phyloP scores from a whole-genome alignment of 1,284 basidiomycete species.

The Apiotrichum montevideense region DNA sequence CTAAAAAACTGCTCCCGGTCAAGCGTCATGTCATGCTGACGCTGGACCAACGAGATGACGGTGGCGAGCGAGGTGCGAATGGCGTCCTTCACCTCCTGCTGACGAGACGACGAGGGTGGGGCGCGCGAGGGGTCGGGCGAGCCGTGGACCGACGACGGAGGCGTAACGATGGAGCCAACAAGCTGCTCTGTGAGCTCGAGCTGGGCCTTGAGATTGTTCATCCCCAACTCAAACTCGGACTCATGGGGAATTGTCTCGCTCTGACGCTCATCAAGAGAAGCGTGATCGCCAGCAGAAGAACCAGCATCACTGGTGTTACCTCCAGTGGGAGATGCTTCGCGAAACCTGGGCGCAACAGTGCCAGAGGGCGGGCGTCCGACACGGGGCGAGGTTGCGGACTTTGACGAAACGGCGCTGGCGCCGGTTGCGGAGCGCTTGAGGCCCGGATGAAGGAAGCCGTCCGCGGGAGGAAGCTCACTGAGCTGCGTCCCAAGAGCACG shows the following conservation, averaged over 20 bases:
- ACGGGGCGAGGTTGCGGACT: not conserved
- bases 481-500: constrained; percentile 14
- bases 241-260: constrained; percentile 58
- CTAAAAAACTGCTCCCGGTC: constrained; percentile 80
- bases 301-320: constrained; percentile 20
- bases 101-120: constrained; percentile 30
- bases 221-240: constrained; percentile 63
- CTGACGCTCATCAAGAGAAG: constrained; percentile 14
- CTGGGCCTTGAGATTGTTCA: constrained; percentile 69
- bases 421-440: constrained; percentile 47
- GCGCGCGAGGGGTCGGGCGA: constrained; percentile 13
- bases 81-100: constrained; percentile 55
- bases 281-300: constrained; percentile 29
- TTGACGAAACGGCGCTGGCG: constrained; percentile 40
- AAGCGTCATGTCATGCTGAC: constrained; percentile 66
- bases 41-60: constrained; percentile 58
- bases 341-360: not conserved
- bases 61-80: constrained; percentile 60
- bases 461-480: constrained; percentile 26
- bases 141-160: constrained; percentile 39
- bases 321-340: constrained; percentile 8
- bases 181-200: constrained; percentile 70
- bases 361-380: not conserved
- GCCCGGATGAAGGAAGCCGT: constrained; percentile 35
- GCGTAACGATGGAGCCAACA: constrained; percentile 52